These are phyloP conservation scores for Fraxinus dipetala DNA, from an alignment of 305 asterid species.

Conservation along the genomic window DNA sequence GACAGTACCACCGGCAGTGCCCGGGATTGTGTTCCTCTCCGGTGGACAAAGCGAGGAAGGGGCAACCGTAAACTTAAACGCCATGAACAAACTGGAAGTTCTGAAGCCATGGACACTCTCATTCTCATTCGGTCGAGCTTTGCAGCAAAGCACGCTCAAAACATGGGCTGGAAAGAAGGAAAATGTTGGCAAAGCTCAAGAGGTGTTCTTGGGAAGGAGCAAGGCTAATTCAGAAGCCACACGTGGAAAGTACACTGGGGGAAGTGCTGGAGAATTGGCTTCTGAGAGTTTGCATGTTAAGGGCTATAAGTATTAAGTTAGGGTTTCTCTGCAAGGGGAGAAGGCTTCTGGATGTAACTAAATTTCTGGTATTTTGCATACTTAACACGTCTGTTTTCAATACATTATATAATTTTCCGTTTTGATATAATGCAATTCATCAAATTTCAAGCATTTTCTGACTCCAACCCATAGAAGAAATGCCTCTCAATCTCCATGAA, in stretches of 20 bases:
- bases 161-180: constrained; percentile 72
- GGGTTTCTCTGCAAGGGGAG: neutral
- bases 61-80: constrained; percentile 62
- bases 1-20: constrained; percentile 83
- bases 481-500: neutral
- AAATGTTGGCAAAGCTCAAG: constrained; percentile 67
- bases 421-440: neutral
- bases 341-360: neutral
- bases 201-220: constrained; percentile 60
- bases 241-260: constrained; percentile 60
- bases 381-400: neutral
- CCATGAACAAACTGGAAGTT: constrained; percentile 67
- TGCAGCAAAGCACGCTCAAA: constrained; percentile 77
- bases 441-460: neutral
- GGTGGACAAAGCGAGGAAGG: constrained; percentile 91
- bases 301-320: constrained; percentile 51
- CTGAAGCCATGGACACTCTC: constrained; percentile 78
- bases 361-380: neutral
- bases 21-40: constrained; percentile 72
- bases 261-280: constrained; percentile 53
- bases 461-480: neutral
- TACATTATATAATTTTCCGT: neutral
- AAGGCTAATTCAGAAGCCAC: constrained; percentile 75
- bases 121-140: constrained; percentile 78
- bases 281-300: constrained; percentile 56